Conservation (phyloP, 2,329 filamentous ascomycete species). For the Metarhizium brunneum region DNA sequence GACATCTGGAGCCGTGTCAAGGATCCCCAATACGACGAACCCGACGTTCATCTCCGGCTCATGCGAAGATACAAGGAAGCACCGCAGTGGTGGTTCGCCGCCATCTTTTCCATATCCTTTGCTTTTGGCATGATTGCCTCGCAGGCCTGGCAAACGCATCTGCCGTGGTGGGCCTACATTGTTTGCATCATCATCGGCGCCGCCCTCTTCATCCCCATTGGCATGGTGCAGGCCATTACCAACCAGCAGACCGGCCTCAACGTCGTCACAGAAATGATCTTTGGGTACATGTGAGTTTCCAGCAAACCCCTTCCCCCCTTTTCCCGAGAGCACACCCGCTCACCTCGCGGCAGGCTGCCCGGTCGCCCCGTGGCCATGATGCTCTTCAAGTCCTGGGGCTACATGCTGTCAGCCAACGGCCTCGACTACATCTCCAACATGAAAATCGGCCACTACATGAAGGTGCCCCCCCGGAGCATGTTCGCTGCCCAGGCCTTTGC, state of each 20-base stretch:
- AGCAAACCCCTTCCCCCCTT: too few relatives aligned
- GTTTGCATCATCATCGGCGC: conserved; percentile 41
- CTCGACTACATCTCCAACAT: conserved; percentile 38
- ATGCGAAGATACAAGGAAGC: conserved; percentile 27
- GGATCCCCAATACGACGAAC: conserved; percentile 27
- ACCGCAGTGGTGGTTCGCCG: conserved; percentile 45
- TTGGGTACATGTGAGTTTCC: conserved; percentile 31
- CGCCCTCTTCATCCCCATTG: conserved; percentile 43
- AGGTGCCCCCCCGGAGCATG: conserved; percentile 40
- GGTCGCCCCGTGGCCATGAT: conserved; percentile 39
- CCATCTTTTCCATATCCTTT: conserved; percentile 38
- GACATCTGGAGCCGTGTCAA: conserved; percentile 31
- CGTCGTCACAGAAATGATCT: conserved; percentile 39
- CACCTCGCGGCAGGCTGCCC: conserved; percentile 19
- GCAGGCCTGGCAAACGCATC: conserved; percentile 38
- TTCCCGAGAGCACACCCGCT: too few relatives aligned
- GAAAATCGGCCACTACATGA: conserved; percentile 46
- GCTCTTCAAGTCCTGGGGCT: conserved; percentile 38
- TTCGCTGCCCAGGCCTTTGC: conserved; percentile 36
- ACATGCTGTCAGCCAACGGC: conserved; percentile 36
- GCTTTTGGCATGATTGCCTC: conserved; percentile 26
- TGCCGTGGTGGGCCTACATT: conserved; percentile 41
- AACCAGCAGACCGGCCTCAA: conserved; percentile 40
- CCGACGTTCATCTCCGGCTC: conserved; percentile 39
- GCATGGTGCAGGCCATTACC: conserved; percentile 46